Evolutionary conservation across 2,329 filamentous ascomycete species (phyloP), one percentile per base, ranked within the genome.

Genomic region (Hymenoscyphus occultus): DNA sequence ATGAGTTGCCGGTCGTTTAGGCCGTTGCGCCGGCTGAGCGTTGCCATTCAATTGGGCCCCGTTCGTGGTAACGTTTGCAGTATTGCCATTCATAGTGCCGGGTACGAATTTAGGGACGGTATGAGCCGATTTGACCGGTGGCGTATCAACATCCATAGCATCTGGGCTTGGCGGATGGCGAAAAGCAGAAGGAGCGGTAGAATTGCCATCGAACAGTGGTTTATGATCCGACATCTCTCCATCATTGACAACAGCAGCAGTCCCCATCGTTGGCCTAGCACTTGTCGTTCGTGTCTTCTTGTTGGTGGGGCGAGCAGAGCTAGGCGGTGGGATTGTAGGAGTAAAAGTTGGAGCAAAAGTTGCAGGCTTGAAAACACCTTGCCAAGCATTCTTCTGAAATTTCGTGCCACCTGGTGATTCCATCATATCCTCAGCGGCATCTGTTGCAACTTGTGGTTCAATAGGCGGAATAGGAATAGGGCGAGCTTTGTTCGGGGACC

Each of bases 121-220:
- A 22, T 76, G 73, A 14, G 72, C 68, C 10, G 65, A 68, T 22
- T 19, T 51, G 45, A 51, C 19, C 59, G 71, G 61, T 59, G 85
- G 84, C 4, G 83, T 80, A 70, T 89, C 86, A 60, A 89, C 87
- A 68, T 89, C 86, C 86, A 89, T 89, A 14, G 86, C 84, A 64
- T 82, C 84, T 2, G 85, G 83, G 67, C 82, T 86, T 39, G 60
- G 54, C 22, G 57, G 31, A 16, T 35, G 39, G 14, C 42, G 42
- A 28, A 51, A 57, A 39, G 59, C 12, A 22, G 69, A 67, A 5
- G 67, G 64, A 2, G 74, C 42, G 22, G 59, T 22, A n/a, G 64
- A 51, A 13, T 61, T 66, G 19, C 12, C 65, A 28, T 54, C 69
- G 56, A 74, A 75, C 1, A 72, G 62, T 32, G 71, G 69, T 9